Base-by-base conservation (phyloP, 2,329 filamentous ascomycete species). In the Ascochyta pisi region DNA sequence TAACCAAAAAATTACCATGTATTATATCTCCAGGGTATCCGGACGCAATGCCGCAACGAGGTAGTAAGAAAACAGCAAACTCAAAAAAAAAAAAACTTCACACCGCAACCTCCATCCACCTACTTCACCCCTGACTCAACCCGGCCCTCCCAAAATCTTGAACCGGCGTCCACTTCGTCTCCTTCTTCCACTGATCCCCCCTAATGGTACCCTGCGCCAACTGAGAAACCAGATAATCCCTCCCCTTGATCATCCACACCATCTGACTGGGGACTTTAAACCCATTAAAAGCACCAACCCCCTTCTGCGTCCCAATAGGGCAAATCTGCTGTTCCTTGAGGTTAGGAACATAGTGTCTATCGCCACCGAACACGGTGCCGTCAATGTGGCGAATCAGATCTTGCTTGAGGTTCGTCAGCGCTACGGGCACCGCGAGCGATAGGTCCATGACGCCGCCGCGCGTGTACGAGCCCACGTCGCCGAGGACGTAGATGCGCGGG, bases 401-500 rank as follows among this genome's bases (percentile, higher is more conserved):
- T 38, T 78, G 76, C 47, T 76, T 73, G 19, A 84, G 70, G 54
- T 82, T 83, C 6, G 77, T 77, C 61, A 77, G 71, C 0, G 77
- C 63, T 4, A 80, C 76, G 2, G 80, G 76, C 2, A 82, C 65
- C 1, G 77, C 71, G 38, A 73, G 71, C 39, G 67, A 66, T 47
- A 79, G 69, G 41, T 80, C 76, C 58, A 83, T 68, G 10, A 81
- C 70, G 23, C 79, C 79, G 15, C 79, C 79, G 4, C 71, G 71
- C 5, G 78, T 78, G 57, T 79, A 79, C 2, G 73, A 76, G 3
- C 76, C 77, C 0, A 81, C 78, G 58, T 83, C 82, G 40, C 82
- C 82, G 13, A 80, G 65, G n/a, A 75, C 77, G 61, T 83, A 84
- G 38, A 83, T 72, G 7, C 76, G 69, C 1, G 76, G 66, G 4